phyloP scores from a whole-genome alignment of 495 filamentous ascomycete genomes.

The Astrocystis sublimbata region DNA sequence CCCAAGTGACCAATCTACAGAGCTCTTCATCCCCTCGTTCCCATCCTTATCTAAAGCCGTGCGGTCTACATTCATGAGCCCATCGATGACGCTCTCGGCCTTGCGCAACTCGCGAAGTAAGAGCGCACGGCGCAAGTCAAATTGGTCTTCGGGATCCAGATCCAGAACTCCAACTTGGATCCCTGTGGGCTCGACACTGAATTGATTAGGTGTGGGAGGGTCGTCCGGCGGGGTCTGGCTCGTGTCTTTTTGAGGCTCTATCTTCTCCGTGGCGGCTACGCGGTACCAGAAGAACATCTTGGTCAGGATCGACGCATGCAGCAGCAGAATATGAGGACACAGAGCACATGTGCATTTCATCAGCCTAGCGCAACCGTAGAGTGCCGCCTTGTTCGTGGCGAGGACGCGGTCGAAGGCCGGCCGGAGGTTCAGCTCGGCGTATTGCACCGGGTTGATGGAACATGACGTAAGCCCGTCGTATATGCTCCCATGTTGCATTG shows the following conservation, averaged over 20 bases:
- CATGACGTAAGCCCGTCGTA: conserved; percentile 11
- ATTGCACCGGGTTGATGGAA: conserved; percentile 5
- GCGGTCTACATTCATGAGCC: conserved; percentile 16
- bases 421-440: conserved; percentile 1
- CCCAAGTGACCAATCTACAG: conserved; percentile 13
- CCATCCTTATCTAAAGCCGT: conserved; percentile 12
- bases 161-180: conserved; percentile 17
- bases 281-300: conserved; percentile 19
- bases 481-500: conserved; percentile 17
- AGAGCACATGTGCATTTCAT: conserved; percentile 14
- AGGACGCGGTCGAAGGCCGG: conserved; percentile 16
- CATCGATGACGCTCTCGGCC: conserved; percentile 10
- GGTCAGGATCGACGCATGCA: conserved; percentile 14
- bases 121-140: conserved; percentile 4
- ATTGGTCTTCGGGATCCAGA: conserved; percentile 19
- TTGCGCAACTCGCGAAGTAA: conserved; percentile 13
- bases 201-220: conserved; percentile 1
- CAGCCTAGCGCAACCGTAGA: conserved; percentile 12
- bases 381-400: conserved; percentile 9
- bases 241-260: not conserved
- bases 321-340: conserved; percentile 14
- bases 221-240: not conserved
- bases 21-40: not conserved
- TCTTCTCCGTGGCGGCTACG: not conserved
- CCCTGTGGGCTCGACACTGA: conserved; percentile 4